Evolutionary conservation across 1,139 yeast genomes (phyloP), one percentile per base, ranked within the genome.

Genomic region (Suhomyces wounanorum): DNA sequence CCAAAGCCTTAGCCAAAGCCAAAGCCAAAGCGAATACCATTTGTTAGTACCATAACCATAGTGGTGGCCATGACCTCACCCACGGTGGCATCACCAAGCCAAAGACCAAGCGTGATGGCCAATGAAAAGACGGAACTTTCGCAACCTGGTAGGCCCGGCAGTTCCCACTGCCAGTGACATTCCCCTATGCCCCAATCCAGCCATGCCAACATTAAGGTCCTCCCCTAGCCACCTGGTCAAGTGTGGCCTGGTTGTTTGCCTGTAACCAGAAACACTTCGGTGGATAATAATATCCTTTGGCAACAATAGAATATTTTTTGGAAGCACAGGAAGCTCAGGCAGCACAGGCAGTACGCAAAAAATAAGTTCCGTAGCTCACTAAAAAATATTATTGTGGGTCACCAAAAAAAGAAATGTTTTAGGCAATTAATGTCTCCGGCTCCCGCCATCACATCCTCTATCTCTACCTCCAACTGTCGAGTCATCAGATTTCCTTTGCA

Each of bases 391-490:
- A 23, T 18, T 26, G 40, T 43, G 33, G 33, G 30, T 18, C 30
- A 21, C 13, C 26, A 41, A 41, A 47, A 47, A 47, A 47, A 47
- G 50, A 47, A 47, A 47, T 43, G 44, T 33, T 47, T 45, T 43
- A 16, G 28, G 31, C 40, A 47, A 40, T 37, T 40, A 38, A 42
- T 38, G 45, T 46, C 45, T 41, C 48, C 41, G 38, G 37, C 33
- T 41, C 35, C 48, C 43, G 35, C 45, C 42, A 40, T 40, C 42
- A 25, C 42, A 26, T 40, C 28, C 16, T 43, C 25, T 43, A 36
- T 35, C 31, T 43, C 40, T 18, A 18, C 37, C 37, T 11, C 13
- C 33, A 30, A 30, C 33, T 30, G 33, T 30, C 33, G 37, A 28
- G 37, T 31, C 44, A 41, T 18, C 21, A 18, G 16, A 21, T 38